Evolutionary conservation across 2,329 filamentous ascomycete species (phyloP).

Genomic region (Fusarium nisikadoi): DNA sequence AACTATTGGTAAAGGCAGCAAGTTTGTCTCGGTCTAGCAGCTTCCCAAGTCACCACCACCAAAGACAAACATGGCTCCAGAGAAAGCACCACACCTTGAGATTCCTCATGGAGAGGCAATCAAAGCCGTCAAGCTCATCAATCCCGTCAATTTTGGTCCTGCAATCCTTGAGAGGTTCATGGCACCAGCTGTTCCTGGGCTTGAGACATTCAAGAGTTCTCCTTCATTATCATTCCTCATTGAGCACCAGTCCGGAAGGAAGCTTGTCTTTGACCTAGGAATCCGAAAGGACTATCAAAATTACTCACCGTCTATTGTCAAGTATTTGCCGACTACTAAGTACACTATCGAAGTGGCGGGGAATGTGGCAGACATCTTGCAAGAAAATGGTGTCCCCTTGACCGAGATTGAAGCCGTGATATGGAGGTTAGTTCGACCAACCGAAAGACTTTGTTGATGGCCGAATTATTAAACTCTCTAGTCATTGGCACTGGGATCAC

Average conservation of each 20-base stretch:
- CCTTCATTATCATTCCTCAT: slow-evolving; percentile 47
- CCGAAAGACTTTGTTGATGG: not conserved
- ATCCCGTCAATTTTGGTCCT: slow-evolving; percentile 53
- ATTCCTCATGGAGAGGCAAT: slow-evolving; percentile 21
- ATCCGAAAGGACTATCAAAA: slow-evolving; percentile 46
- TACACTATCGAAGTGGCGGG: slow-evolving; percentile 43
- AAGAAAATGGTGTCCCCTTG: slow-evolving; percentile 5
- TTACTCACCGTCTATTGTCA: slow-evolving; percentile 40
- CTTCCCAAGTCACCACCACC: not conserved
- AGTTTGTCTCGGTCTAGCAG: not conserved
- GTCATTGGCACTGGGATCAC: slow-evolving; percentile 64
- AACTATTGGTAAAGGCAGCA: not conserved
- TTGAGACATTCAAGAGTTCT: slow-evolving; percentile 46
- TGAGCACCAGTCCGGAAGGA: slow-evolving; percentile 44
- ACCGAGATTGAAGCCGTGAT: slow-evolving; percentile 34
- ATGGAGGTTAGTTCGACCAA: slow-evolving; percentile 27
- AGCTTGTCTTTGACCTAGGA: slow-evolving; percentile 47
- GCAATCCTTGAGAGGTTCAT: slow-evolving; percentile 53
- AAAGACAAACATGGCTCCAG: not conserved
- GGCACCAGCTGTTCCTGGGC: slow-evolving; percentile 49
- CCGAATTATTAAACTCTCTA: not conserved
- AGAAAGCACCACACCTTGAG: not conserved
- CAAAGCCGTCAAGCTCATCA: slow-evolving; percentile 49
- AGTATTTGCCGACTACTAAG: slow-evolving; percentile 42
- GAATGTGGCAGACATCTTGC: slow-evolving; percentile 40